Conservation (phyloP, 2,329 filamentous ascomycete genomes). For the Pleoardoris graminearum region DNA sequence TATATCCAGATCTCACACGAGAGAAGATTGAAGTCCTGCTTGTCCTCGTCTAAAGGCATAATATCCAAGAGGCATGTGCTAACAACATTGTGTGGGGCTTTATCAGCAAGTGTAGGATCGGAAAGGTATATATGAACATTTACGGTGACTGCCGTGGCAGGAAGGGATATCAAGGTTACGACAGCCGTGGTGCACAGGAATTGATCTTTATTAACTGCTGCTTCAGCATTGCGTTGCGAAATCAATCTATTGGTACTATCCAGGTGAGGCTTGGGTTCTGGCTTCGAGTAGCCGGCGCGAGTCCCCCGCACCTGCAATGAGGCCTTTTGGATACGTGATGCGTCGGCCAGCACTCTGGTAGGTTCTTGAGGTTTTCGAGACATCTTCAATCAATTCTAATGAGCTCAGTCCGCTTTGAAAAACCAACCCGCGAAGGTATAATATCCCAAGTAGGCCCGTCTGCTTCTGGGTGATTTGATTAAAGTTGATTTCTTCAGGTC, state of each 20-base stretch:
- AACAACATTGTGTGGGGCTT: not conserved
- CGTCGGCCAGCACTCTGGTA: not conserved
- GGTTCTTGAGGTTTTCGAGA: not conserved
- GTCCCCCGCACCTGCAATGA: conserved; percentile 1
- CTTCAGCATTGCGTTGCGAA: conserved; percentile 1
- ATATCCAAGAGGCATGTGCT: not conserved
- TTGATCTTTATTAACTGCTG: not conserved
- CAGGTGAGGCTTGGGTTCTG: not conserved
- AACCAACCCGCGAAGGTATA: not conserved
- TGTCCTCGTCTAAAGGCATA: not conserved
- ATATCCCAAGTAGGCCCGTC: not conserved
- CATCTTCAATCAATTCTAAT: not conserved
- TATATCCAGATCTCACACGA: not conserved
- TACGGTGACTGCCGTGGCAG: not conserved
- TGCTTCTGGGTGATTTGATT: not conserved
- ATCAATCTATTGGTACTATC: not conserved
- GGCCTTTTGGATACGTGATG: not conserved
- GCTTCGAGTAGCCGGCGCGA: not conserved
- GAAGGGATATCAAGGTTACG: not conserved
- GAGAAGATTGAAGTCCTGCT: not conserved
- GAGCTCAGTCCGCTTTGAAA: not conserved
- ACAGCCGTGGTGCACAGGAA: not conserved
- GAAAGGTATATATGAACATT: not conserved
- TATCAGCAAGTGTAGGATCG: not conserved
- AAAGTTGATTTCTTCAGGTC: not conserved